Evolutionary conservation across 1,284 basidiomycete genomes (phyloP).

Genomic region (Boletellus sp.): DNA sequence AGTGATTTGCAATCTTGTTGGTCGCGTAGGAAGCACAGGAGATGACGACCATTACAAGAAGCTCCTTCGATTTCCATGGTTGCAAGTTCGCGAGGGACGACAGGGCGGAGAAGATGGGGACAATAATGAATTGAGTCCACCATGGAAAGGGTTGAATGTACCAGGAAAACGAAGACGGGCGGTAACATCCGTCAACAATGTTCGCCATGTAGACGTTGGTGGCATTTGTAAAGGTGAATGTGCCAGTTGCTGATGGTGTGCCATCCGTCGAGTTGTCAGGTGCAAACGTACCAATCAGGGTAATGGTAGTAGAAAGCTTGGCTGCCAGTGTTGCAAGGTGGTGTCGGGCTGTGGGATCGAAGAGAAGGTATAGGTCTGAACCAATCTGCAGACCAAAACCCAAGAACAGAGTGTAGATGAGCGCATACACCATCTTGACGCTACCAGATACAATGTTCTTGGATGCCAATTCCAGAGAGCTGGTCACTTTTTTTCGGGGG

Average conservation of each 20-base stretch:
- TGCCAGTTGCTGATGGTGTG: conserved; percentile 55
- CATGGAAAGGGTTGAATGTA: conserved; percentile 74
- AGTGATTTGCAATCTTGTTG: conserved; percentile 78
- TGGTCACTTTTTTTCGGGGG: conserved; percentile 56
- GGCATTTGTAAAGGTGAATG: conserved; percentile 71
- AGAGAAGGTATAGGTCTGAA: conserved; percentile 78
- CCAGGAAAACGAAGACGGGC: conserved; percentile 66
- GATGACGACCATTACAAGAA: conserved; percentile 83
- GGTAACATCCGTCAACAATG: conserved; percentile 66
- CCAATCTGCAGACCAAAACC: conserved; percentile 89
- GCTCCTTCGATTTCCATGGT: conserved; percentile 65
- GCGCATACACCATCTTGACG: conserved; percentile 86
- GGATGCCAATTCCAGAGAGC: conserved; percentile 82
- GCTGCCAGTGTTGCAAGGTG: conserved; percentile 51
- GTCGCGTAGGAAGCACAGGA: conserved; percentile 76
- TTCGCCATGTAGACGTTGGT: conserved; percentile 41
- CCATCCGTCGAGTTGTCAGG: conserved; percentile 56
- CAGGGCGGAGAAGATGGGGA: conserved; percentile 76
- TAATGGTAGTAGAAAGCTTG: conserved; percentile 45
- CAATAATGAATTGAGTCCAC: conserved; percentile 76
- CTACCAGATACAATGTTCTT: conserved; percentile 86
- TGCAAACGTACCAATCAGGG: conserved; percentile 64
- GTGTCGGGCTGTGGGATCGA: conserved; percentile 60
- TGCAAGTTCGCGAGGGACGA: conserved; percentile 77
- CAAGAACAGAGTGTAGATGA: conserved; percentile 87